Evolutionary conservation across 495 filamentous ascomycete genomes (phyloP), one percentile per base, ranked within the genome.

Genomic region (Oleoguttula mirabilis): DNA sequence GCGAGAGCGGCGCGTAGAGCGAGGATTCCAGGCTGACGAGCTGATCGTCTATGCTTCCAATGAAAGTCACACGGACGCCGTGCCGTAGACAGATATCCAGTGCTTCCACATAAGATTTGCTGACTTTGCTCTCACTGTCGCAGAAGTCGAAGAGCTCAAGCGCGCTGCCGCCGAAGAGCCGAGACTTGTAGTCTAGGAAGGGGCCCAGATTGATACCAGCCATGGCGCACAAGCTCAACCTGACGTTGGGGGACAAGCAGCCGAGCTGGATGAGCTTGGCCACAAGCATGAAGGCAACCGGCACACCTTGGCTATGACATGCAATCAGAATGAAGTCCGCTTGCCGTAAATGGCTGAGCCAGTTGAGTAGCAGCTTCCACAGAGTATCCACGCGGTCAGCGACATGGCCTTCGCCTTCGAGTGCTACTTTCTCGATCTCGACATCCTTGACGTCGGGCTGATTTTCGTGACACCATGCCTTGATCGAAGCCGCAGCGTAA

Each of bases 331-430:
- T 79, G 40, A 95, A 79, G 60, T 98, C 90, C 0, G 90, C 87
- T 35, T 72, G 72, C 36, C 79, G 75, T 19, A 98, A 82, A 40
- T 90, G 79, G 17, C 93, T 83, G 59, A 94, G 84, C 88, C 86
- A 94, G 55, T 94, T 96, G 21, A 95, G 65, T 20, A 95, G 64
- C 2, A 96, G 67, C 57, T 90, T 94, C 90, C 90, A 98, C 3
- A 98, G 67, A 36, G 86, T 76, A 42, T 88, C 81, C 2, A 96
- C 85, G 15, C 90, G 75, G 39, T 96, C 87, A 3, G 73, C 71
- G 22, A 98, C 90, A 56, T 81, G 84, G n/a, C 90, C 90, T 64
- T 98, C 90, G n/a, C 90, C 90, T 66, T 96, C 90, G 3, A 98
- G 69, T 12, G 90, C 85, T 4, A 96, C 79, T 53, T 92, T 94